phyloP scores from a whole-genome alignment of 139 green algal species.

The Pseudopediastrum boryanum region DNA sequence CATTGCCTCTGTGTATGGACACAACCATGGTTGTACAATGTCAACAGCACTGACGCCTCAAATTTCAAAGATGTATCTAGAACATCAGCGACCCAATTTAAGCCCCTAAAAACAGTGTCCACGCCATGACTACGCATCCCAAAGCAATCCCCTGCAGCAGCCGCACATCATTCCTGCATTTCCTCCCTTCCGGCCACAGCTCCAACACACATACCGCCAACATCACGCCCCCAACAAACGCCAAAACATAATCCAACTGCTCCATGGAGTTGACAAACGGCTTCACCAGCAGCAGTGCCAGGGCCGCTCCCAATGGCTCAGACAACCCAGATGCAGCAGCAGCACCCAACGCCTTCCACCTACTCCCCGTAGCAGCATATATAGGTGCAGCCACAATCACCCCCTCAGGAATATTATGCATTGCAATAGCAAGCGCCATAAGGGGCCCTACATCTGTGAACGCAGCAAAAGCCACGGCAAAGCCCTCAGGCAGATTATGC shows the following conservation, averaged over 20 bases:
- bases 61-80: too few relatives aligned
- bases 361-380: constrained; percentile 85
- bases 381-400: constrained; percentile 88
- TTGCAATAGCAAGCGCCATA: constrained; percentile 84
- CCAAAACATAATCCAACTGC: constrained; percentile 78
- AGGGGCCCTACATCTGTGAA: constrained; percentile 78
- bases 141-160: constrained; percentile 64
- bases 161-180: constrained; percentile 67
- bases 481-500: constrained; percentile 89
- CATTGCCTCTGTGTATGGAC: too few relatives aligned
- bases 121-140: constrained; percentile 73
- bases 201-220: constrained; percentile 82
- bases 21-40: too few relatives aligned
- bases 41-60: too few relatives aligned
- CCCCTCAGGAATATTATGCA: constrained; percentile 92
- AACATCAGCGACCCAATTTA: too few relatives aligned
- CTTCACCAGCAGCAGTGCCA: constrained; percentile 74
- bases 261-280: constrained; percentile 62
- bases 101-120: constrained; percentile 61
- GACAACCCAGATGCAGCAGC: constrained; percentile 80
- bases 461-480: constrained; percentile 67
- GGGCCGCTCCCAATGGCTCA: constrained; percentile 81
- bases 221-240: constrained; percentile 87
- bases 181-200: constrained; percentile 84
- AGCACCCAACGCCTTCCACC: constrained; percentile 71